Percentiles rank a stretch among this genome's conserved stretches.
Conservation (phyloP, 1,284 basidiomycete species). For the Ganoderma lucidum region DNA sequence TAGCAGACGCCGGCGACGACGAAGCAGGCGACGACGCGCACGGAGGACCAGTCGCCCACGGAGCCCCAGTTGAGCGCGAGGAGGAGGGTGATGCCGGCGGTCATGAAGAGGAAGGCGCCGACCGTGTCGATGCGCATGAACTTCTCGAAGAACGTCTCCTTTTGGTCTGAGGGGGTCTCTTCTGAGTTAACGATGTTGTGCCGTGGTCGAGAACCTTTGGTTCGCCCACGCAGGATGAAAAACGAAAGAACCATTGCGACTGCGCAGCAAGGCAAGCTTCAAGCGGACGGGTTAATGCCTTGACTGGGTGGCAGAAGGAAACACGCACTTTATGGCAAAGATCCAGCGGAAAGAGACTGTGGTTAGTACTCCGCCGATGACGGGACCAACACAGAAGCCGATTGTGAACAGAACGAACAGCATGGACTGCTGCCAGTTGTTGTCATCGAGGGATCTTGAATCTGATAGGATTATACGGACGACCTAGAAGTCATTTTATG, state of each 20-base stretch:
- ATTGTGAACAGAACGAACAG: slow-evolving; percentile 53
- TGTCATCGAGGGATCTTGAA: slow-evolving; percentile 49
- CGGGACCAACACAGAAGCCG: slow-evolving; percentile 54
- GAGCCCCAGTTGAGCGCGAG: slow-evolving; percentile 50
- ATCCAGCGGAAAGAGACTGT: slow-evolving; percentile 57
- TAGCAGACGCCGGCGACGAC: slow-evolving; percentile 50
- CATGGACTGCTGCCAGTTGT: slow-evolving; percentile 51
- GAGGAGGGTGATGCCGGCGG: slow-evolving; percentile 45
- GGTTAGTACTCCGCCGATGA: slow-evolving; percentile 54
- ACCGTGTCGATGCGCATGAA: slow-evolving; percentile 55
- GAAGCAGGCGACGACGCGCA: slow-evolving; percentile 47
- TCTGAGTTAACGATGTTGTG: slow-evolving; percentile 26
- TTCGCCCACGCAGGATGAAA: slow-evolving; percentile 49
- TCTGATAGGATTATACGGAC: slow-evolving; percentile 55
- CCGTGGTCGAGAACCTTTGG: slow-evolving; percentile 37
- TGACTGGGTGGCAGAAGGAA: neutral
- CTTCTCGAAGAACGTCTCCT: slow-evolving; percentile 43
- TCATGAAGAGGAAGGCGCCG: slow-evolving; percentile 50
- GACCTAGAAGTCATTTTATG: slow-evolving; percentile 39
- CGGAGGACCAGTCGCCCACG: slow-evolving; percentile 40
- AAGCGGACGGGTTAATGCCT: slow-evolving; percentile 21
- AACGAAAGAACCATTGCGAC: slow-evolving; percentile 50
- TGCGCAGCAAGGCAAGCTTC: slow-evolving; percentile 41
- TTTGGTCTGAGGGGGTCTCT: slow-evolving; percentile 1
- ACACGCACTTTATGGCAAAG: slow-evolving; percentile 59